Percentiles rank a stretch among this genome's conserved stretches.
Evolutionary conservation across 1,284 basidiomycete species (phyloP).

Genomic region (Malassezia cuniculi): DNA sequence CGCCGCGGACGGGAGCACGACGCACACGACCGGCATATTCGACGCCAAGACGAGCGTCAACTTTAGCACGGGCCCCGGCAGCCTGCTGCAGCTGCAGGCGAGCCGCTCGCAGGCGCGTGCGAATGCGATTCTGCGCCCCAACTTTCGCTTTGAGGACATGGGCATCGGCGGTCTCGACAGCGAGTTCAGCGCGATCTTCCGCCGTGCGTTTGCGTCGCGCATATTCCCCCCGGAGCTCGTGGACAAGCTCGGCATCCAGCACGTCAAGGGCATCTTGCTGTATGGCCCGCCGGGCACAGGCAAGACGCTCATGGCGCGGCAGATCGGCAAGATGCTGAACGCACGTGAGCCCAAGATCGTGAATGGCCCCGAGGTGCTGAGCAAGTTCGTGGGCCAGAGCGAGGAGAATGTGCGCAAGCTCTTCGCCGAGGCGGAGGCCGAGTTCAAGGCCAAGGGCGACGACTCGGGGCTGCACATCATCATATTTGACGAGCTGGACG

Average conservation of each 20-base stretch:
- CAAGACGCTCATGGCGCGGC: conserved; percentile 93
- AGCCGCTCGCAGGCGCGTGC: conserved; percentile 83
- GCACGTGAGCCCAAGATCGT: conserved; percentile 96
- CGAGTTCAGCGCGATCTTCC: conserved; percentile 93
- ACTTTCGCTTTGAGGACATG: conserved; percentile 99
- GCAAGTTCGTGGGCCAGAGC: conserved; percentile 93
- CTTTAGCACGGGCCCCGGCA: conserved; percentile 69
- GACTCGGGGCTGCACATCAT: conserved; percentile 97
- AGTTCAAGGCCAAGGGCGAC: conserved; percentile 98
- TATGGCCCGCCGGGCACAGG: conserved; percentile 96
- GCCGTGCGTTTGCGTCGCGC: conserved; percentile 92
- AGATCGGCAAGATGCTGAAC: conserved; percentile 99
- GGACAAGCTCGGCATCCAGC: conserved; percentile 94
- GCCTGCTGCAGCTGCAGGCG: conserved; percentile 76
- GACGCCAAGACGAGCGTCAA: conserved; percentile 84
- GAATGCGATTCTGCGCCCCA: conserved; percentile 90
- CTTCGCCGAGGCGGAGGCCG: conserved; percentile 93
- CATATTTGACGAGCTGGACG: conserved; percentile 97
- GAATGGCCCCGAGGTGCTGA: conserved; percentile 93
- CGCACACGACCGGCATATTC: conserved; percentile 55
- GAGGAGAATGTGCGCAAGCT: conserved; percentile 98
- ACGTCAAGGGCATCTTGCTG: conserved; percentile 92
- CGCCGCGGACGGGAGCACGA: conserved; percentile 48
- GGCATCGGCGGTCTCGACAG: conserved; percentile 93
- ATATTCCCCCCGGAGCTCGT: conserved; percentile 94